These are phyloP conservation scores for Funneliformis mosseae DNA, from an alignment of 192 early-diverging fungal species.

Conservation along the genomic window DNA sequence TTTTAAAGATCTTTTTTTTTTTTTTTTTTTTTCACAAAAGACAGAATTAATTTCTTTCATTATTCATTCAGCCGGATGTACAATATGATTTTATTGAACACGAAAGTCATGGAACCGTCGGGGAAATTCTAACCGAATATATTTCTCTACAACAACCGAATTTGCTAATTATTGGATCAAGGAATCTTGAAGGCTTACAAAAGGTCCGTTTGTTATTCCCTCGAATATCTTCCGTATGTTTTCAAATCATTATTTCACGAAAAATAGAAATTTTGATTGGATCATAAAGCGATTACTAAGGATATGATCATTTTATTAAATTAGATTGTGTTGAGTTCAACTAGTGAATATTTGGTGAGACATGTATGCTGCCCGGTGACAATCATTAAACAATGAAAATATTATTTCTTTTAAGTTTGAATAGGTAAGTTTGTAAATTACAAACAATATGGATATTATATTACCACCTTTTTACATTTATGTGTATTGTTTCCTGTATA, in stretches of 20 bases:
- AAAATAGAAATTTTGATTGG: not conserved
- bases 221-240: not conserved
- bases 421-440: not conserved
- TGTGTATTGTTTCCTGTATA: too few species aligned
- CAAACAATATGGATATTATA: not conserved
- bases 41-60: not conserved
- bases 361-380: conserved; percentile 11
- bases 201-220: conserved; percentile 19
- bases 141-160: conserved; percentile 6
- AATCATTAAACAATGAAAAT: conserved; percentile 7
- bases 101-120: conserved; percentile 16
- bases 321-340: conserved; percentile 23
- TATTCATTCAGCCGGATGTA: conserved; percentile 8
- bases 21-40: not conserved
- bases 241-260: not conserved
- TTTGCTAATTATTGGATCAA: conserved; percentile 27
- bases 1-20: not conserved
- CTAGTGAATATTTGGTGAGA: conserved; percentile 22
- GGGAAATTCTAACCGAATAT: conserved; percentile 22
- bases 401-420: not conserved
- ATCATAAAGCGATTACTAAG: not conserved
- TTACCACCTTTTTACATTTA: too few species aligned
- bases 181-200: conserved; percentile 31
- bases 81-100: conserved; percentile 20
- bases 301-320: not conserved